phyloP scores from a whole-genome alignment of 768 basidiomycete species.

The Dacryopinax primogenitus region DNA sequence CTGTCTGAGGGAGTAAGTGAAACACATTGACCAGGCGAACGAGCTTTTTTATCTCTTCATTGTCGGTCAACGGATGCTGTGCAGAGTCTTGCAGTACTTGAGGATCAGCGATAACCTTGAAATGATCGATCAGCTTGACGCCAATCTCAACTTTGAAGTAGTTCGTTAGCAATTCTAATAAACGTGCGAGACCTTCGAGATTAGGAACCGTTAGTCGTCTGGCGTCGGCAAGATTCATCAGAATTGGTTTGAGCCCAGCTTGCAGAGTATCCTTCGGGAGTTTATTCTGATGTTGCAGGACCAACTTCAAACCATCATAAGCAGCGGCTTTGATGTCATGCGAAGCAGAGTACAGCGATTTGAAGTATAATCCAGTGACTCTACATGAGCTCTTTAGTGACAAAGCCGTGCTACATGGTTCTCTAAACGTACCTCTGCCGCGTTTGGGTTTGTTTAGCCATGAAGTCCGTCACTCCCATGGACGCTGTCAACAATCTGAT shows the following conservation, averaged over 20 bases:
- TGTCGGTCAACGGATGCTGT: constrained; percentile 66
- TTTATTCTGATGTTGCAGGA: constrained; percentile 76
- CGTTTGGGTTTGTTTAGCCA: constrained; percentile 67
- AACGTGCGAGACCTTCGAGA: constrained; percentile 81
- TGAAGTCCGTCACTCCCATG: constrained; percentile 90
- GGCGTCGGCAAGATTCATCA: constrained; percentile 96
- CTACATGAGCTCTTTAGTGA: constrained; percentile 31
- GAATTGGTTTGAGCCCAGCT: constrained; percentile 84
- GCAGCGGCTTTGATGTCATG: constrained; percentile 90
- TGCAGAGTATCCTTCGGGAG: constrained; percentile 92
- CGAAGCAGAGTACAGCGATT: constrained; percentile 86
- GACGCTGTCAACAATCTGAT: constrained; percentile 87
- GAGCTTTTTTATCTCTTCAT: constrained; percentile 83
- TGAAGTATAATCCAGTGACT: constrained; percentile 93
- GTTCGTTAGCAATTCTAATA: constrained; percentile 87
- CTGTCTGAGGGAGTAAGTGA: constrained; percentile 85
- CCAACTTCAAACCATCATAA: constrained; percentile 81
- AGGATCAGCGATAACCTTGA: constrained; percentile 81
- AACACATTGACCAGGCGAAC: constrained; percentile 95
- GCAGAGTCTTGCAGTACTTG: constrained; percentile 70
- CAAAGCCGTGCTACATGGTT: neutral
- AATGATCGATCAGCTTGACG: constrained; percentile 91
- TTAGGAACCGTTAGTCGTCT: constrained; percentile 86
- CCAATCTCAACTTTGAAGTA: constrained; percentile 99
- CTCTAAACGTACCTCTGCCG: constrained; percentile 55